Conservation (phyloP, 169 alveolate genomes). For the Eimeria maxima region DNA sequence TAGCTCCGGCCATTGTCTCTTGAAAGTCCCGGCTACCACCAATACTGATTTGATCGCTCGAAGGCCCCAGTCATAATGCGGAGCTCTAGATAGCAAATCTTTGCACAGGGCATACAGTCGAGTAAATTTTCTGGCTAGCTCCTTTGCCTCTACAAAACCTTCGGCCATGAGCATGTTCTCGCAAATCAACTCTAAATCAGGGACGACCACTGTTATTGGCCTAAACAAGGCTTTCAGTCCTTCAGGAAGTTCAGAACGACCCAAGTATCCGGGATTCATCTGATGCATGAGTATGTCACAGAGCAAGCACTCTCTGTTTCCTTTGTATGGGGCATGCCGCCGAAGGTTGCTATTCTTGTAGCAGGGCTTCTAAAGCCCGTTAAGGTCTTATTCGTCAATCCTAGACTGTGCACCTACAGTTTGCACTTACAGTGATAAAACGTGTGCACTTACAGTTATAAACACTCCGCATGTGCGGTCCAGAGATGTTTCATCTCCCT, state of each 20-base stretch:
- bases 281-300: neutral
- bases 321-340: neutral
- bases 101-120: constrained; percentile 95
- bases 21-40: constrained; percentile 98
- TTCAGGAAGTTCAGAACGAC: constrained; percentile 98
- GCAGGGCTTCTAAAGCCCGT: neutral
- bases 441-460: constrained; percentile 89
- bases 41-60: constrained; percentile 98
- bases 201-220: constrained; percentile 97
- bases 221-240: constrained; percentile 97
- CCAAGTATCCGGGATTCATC: constrained; percentile 98
- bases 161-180: constrained; percentile 99
- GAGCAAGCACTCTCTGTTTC: neutral
- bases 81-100: constrained; percentile 95
- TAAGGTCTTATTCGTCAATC: neutral
- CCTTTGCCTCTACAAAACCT: constrained; percentile 97
- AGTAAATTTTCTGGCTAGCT: constrained; percentile 96
- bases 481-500: constrained; percentile 95
- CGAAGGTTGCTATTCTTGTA: neutral
- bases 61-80: constrained; percentile 98
- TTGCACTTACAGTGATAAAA: constrained; percentile 92
- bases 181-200: constrained; percentile 97
- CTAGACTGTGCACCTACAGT: constrained; percentile 84
- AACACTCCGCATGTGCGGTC: constrained; percentile 97
- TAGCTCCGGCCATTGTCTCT: constrained; percentile 96